Percentiles rank a stretch among this genome's conserved stretches.
Evolutionary conservation across 192 early-diverging fungal species (phyloP).

Genomic region (Entrophospora sp.): DNA sequence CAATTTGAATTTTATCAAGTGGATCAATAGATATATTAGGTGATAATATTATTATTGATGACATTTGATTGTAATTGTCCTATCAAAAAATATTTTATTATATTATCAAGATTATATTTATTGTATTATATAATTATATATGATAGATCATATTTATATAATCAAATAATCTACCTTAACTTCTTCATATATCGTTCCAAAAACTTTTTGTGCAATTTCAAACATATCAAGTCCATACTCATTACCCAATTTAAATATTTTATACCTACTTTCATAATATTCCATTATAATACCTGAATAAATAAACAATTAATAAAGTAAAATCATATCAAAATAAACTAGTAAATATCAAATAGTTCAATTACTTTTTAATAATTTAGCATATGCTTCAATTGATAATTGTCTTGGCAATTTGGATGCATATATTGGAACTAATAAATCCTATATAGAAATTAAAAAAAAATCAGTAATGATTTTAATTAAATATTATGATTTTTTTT

Average conservation of each 20-base stretch:
- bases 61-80: neutral
- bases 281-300: too few relatives aligned
- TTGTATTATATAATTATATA: too few relatives aligned
- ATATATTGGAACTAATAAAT: slow-evolving; percentile 4
- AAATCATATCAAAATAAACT: too few relatives aligned
- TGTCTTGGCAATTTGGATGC: slow-evolving; percentile 11
- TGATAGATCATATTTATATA: too few relatives aligned
- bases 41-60: neutral
- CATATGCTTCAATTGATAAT: slow-evolving; percentile 7
- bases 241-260: too few relatives aligned
- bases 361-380: neutral
- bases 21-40: neutral
- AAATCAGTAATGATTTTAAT: neutral
- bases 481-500: neutral
- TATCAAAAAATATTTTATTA: neutral
- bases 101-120: too few relatives aligned
- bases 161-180: too few relatives aligned
- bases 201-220: too few relatives aligned
- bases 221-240: too few relatives aligned
- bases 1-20: neutral
- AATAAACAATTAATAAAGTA: too few relatives aligned
- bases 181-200: too few relatives aligned
- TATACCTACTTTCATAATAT: too few relatives aligned
- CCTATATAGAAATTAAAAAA: neutral
- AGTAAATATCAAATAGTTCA: neutral